Conservation (phyloP, 2,329 filamentous ascomycete species). For the Ascochyta pisi region DNA sequence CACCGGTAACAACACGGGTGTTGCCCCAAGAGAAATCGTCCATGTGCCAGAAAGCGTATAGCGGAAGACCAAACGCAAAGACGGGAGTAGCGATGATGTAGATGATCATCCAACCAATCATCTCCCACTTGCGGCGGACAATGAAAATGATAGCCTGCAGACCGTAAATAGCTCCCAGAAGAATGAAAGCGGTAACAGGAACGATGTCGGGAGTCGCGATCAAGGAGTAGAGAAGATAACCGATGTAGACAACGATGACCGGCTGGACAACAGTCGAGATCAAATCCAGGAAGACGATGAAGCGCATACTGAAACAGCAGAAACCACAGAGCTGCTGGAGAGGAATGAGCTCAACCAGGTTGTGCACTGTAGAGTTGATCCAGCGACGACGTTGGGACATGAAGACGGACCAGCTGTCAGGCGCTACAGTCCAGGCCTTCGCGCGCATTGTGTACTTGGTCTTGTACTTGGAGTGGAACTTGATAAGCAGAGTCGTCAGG, state of each 20-base stretch:
- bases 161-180: constrained; percentile 96
- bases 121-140: constrained; percentile 95
- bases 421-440: constrained; percentile 96
- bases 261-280: constrained; percentile 91
- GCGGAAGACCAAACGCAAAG: constrained; percentile 86
- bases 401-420: constrained; percentile 93
- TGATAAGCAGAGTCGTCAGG: constrained; percentile 90
- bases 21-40: constrained; percentile 99
- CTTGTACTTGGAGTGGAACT: constrained; percentile 93
- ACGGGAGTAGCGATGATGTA: constrained; percentile 91
- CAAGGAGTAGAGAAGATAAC: constrained; percentile 83
- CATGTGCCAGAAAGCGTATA: constrained; percentile 99
- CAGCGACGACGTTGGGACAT: constrained; percentile 97
- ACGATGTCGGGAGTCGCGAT: constrained; percentile 67
- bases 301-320: constrained; percentile 99
- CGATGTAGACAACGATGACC: constrained; percentile 87
- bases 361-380: constrained; percentile 99
- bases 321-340: constrained; percentile 95
- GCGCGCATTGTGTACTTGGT: constrained; percentile 95
- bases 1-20: constrained; percentile 94
- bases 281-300: constrained; percentile 93
- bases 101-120: constrained; percentile 99
- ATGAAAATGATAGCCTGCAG: constrained; percentile 98
- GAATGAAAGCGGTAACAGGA: constrained; percentile 84
- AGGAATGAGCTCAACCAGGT: constrained; percentile 92